Percentiles rank a stretch among this genome's conserved stretches.
Evolutionary conservation across 1,139 yeast genomes (phyloP).

Genomic region (Lodderomyces pseudojiufengensis): DNA sequence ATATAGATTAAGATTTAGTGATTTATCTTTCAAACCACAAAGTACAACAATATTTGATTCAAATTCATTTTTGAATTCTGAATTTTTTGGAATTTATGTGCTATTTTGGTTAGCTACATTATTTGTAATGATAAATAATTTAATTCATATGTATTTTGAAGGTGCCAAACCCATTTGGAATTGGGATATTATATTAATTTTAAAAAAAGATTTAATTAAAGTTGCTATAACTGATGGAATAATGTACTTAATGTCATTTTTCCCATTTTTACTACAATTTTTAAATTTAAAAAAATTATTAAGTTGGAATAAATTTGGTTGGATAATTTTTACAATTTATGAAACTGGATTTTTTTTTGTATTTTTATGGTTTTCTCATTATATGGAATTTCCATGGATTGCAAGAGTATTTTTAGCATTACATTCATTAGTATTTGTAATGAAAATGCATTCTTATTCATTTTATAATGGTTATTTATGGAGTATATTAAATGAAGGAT

Average conservation of each 20-base stretch:
- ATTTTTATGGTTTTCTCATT: conserved; percentile 47
- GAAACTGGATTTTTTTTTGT: conserved; percentile 50
- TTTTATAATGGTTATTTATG: conserved; percentile 88
- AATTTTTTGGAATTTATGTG: conserved; percentile 63
- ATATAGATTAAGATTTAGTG: conserved; percentile 14
- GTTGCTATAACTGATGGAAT: conserved; percentile 66
- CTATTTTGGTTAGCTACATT: conserved; percentile 67
- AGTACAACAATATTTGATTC: conserved; percentile 51
- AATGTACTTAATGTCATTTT: conserved; percentile 65
- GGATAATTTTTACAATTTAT: conserved; percentile 54
- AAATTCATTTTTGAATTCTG: conserved; percentile 32
- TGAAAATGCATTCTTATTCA: conserved; percentile 92
- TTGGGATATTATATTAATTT: conserved; percentile 48
- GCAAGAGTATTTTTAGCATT: conserved; percentile 77
- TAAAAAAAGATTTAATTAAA: conserved; percentile 53
- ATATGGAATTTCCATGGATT: conserved; percentile 70
- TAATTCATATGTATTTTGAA: conserved; percentile 42
- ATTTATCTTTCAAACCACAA: conserved; percentile 12
- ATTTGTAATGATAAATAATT: conserved; percentile 45
- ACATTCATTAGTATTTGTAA: conserved; percentile 79
- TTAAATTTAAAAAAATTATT: conserved; percentile 40
- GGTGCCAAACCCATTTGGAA: conserved; percentile 28
- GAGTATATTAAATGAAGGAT: conserved; percentile 56
- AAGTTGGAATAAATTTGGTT: conserved; percentile 60
- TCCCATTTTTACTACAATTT: conserved; percentile 53